Evolutionary conservation across 345 rosid genomes (phyloP), one percentile per base, ranked within the genome.

Genomic region (Euphorbia pulcherrima): DNA sequence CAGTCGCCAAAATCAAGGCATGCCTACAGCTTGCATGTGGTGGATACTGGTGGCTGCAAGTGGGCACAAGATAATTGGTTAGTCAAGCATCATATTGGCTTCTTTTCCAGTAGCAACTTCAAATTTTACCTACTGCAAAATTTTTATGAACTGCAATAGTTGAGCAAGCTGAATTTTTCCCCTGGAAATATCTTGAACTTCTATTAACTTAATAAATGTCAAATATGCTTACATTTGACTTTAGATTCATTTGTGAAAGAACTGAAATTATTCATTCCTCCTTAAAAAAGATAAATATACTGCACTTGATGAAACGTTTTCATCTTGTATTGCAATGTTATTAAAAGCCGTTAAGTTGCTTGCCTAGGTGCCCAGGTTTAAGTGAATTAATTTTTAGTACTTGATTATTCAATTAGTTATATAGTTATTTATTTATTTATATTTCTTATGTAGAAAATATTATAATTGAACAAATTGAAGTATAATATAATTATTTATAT

Each of bases 11-110:
- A 87, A 70, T 89, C 96, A 66, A 85, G 97, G 78, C 98, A 90
- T 83, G 96, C 97, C 26, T 90, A 90, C 80, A 93, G 98, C 85
- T 74, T 82, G 86, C 98, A 93, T 68, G 91, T 82, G 48, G 94
- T 93, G 50, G 96, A 93, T 75, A 86, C 98, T 68, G 91, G 82
- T 71, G 92, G 92, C 67, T 92, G 94, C 83, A 87, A 85, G 72
- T 93, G 97, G 98, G 84, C 91, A 18, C 60, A 74, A 79, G 90
- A 85, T 56, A 93, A 93, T 79, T 93, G 96, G 98, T 89, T 67
- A 82, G 87, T 67, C 11, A 46, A 40, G 47, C 14, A 54, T 46
- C 29, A 37, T 50, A n/a, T 65, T n/a, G 17, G 46, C 44, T 18
- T 35, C 8, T 46, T 37, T 33, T 53, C 30, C 2, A 10, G 0